Percentiles rank a stretch among this genome's conserved stretches.
Evolutionary conservation across 495 filamentous ascomycete genomes (phyloP).

Genomic region (Parachaetomium inaequale): DNA sequence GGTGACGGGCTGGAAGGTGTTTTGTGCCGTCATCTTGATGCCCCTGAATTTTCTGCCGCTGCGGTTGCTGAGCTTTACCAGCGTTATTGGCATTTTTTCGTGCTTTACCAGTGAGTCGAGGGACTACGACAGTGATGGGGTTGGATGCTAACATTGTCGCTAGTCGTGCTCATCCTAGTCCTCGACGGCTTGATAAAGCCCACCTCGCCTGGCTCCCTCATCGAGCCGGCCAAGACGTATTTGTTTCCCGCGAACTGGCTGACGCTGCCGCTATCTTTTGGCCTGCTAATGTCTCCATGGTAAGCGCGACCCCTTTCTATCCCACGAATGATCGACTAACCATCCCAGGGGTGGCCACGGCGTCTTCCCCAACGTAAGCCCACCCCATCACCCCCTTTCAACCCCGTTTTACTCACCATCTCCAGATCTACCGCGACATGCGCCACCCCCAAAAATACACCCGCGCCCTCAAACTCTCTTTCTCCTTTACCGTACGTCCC

Average conservation of each 20-base stretch:
- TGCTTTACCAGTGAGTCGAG: conserved; percentile 71
- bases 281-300: conserved; percentile 96
- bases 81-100: conserved; percentile 82
- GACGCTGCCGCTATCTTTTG: conserved; percentile 86
- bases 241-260: conserved; percentile 82
- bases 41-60: conserved; percentile 85
- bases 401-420: not conserved
- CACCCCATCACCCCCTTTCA: not conserved
- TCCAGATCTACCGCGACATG: conserved; percentile 90
- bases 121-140: no score
- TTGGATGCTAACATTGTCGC: not conserved
- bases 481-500: conserved; percentile 75
- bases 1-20: conserved; percentile 75
- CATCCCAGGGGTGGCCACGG: conserved; percentile 67
- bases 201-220: conserved; percentile 74
- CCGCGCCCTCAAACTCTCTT: conserved; percentile 73
- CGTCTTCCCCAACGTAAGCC: conserved; percentile 77
- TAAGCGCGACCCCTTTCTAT: not conserved
- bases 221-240: conserved; percentile 74
- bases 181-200: conserved; percentile 83
- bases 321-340: not conserved
- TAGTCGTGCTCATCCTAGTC: conserved; percentile 76
- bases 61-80: conserved; percentile 81
- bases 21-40: conserved; percentile 75
- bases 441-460: conserved; percentile 84